A percentile compares a stretch with the other conserved stretches of the same genome.
Conservation (phyloP, 257 asterid species). For the Datura wrightii region DNA sequence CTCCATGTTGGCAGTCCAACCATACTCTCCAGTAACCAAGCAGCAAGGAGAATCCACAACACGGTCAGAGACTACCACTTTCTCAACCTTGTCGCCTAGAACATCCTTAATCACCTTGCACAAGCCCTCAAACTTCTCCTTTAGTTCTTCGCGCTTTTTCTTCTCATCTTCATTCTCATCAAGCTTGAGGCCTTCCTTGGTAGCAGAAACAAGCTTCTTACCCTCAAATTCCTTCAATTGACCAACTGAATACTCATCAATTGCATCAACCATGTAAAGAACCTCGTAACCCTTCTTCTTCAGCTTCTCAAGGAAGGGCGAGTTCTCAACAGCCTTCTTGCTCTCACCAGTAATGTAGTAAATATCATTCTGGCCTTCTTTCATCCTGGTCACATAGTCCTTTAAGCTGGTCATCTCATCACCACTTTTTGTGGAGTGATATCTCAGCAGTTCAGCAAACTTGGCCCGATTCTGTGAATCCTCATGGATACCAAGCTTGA, state of each 20-base stretch:
- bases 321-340: constrained; percentile 74
- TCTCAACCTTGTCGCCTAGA: constrained; percentile 69
- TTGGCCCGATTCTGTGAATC: constrained; percentile 60
- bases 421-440: constrained; percentile 71
- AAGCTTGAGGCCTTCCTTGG: constrained; percentile 69
- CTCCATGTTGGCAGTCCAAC: constrained; percentile 81
- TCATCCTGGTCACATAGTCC: constrained; percentile 77
- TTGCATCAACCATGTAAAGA: constrained; percentile 69
- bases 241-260: constrained; percentile 67
- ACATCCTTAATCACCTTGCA: constrained; percentile 73
- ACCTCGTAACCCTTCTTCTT: constrained; percentile 77
- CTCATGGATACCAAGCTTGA: constrained; percentile 70
- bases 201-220: constrained; percentile 68
- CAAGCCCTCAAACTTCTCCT: constrained; percentile 59
- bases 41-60: constrained; percentile 76
- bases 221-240: constrained; percentile 72
- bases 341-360: constrained; percentile 71
- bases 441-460: constrained; percentile 60
- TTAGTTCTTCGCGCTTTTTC: constrained; percentile 57
- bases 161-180: constrained; percentile 70
- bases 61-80: constrained; percentile 67
- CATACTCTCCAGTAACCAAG: constrained; percentile 68
- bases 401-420: constrained; percentile 71
- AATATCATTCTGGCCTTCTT: constrained; percentile 67
- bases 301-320: constrained; percentile 71